phyloP scores from a whole-genome alignment of 192 early-diverging fungal genomes.

The Backusella tarrabulga region DNA sequence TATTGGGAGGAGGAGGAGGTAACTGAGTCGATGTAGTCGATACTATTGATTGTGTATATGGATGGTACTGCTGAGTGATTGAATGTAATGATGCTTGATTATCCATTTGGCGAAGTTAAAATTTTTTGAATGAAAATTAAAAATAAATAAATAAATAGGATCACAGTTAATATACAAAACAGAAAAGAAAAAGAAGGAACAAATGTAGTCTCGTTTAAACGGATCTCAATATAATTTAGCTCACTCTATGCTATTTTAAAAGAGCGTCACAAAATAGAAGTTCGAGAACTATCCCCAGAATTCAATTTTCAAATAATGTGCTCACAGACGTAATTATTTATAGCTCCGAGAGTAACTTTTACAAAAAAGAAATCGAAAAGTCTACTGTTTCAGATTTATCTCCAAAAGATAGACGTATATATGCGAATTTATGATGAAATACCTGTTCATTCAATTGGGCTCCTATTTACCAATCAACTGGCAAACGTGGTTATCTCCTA shows the following conservation, averaged over 20 bases:
- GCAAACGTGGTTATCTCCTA: background rate
- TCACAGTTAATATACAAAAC: background rate
- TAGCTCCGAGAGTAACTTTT: background rate
- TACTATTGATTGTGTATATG: background rate
- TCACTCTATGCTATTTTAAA: background rate
- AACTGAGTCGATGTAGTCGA: background rate
- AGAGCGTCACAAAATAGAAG: slow-evolving; percentile 11
- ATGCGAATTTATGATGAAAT: slow-evolving; percentile 1
- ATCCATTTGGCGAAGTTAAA: background rate
- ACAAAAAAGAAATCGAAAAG: background rate
- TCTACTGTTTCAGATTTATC: background rate
- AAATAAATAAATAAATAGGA: background rate
- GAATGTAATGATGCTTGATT: background rate
- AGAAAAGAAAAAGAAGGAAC: background rate
- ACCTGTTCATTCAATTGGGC: background rate
- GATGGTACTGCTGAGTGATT: background rate
- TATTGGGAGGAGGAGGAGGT: slow-evolving; percentile 12
- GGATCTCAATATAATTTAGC: background rate
- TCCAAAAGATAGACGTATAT: background rate
- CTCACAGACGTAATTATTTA: background rate
- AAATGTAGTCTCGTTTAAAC: background rate
- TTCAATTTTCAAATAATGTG: background rate
- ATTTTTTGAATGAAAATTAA: background rate
- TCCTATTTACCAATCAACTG: background rate
- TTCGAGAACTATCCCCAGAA: slow-evolving; percentile 1